Base-by-base conservation (phyloP, 2,329 filamentous ascomycete genomes). In the Fusarium pseudograminearum region DNA sequence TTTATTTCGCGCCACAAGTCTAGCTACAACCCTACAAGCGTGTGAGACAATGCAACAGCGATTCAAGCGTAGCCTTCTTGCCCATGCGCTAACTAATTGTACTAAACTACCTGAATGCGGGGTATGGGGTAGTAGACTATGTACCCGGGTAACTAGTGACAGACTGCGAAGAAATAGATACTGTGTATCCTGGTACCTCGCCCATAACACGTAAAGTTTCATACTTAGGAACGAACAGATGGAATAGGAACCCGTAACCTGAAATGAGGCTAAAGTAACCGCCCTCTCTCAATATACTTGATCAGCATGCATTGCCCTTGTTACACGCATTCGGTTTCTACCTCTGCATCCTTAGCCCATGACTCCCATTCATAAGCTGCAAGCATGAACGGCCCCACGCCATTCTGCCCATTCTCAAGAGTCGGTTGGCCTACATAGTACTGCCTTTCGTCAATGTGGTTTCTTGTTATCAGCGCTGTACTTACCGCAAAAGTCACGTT, bases 401-500 rank as follows among this genome's bases (percentile, higher is more conserved):
- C 70, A 2, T 72, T 71, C 3, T 73, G 61, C 1, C 68, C 70
- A 12, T 73, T 73, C 7, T 57, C 26, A 0, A 65, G 41, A 7
- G 48, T 61, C 1, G 54, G 59, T 4, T 61, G 56, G 18, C 45
- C 53, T 1, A 65, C 24, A 5, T 73, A 73, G n/a, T 73, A 73
- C 70, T 73, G 12, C 2, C 1, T 16, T 1, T 1, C 3, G 3
- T 66, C 26, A 57, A 33, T 22, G 3, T 7, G 4, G 4, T 5
- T 12, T 10, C 0, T 5, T 14, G 3, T 9, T 5, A 0, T 2
- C 4, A 16, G 9, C 3, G 4, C 8, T 12, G 4, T 30, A 56
- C 80, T 76, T 70, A 85, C 83, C 67, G 85, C 81, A 62, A 84
- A 87, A 4, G 78, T 80, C 4, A 81, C 85, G 57, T 83, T 79